Evolutionary conservation across 2,329 filamentous ascomycete genomes (phyloP), one percentile per base, ranked within the genome.

Genomic region (Fusarium pilosicola): DNA sequence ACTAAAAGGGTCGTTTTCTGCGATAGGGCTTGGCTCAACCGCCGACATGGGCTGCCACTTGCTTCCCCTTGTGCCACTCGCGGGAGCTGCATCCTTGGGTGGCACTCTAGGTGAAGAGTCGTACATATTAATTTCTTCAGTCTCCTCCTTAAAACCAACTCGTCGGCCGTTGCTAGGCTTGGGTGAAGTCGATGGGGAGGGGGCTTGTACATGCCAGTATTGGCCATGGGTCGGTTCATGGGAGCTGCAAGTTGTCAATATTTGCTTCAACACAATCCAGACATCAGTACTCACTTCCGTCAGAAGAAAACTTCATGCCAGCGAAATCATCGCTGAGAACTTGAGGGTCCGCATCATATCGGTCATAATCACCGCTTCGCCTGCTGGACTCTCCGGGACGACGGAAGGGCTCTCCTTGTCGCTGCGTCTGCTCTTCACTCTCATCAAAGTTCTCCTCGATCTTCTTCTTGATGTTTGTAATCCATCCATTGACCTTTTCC

Each of bases 11-110:
- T 99, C 96, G 77, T 97, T 96, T 76, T 98, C 95, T 18, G 89
- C 88, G 70, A 97, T 93, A 20, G 96, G 95, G 72, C 90, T 92
- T 3, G 95, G 94, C 56, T 97, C 73, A 20, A 98, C 91, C 0
- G 92, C 88, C 18, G 95, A 94, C 76, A 99, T 85, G 15, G 96
- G 96, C 83, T 99, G 96, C 96, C 96, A 99, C 85, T 99, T 99
- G 88, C 95, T 98, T 51, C 89, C 84, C 84, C 95, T 96, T 74
- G 85, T 83, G 54, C 87, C 86, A n/a, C 85, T 81, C 30, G 80
- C 80, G 39, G 83, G 79, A 36, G 81, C 78, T 68, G 75, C 83
- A 79, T 87, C 90, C 82, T 87, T 90, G 74, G 85, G 85, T 34
- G 83, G 86, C 59, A 85, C 84, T 80, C 80, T 86, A 38, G 91